phyloP scores from a whole-genome alignment of 148 eudicot genomes.

The Silene latifolia region DNA sequence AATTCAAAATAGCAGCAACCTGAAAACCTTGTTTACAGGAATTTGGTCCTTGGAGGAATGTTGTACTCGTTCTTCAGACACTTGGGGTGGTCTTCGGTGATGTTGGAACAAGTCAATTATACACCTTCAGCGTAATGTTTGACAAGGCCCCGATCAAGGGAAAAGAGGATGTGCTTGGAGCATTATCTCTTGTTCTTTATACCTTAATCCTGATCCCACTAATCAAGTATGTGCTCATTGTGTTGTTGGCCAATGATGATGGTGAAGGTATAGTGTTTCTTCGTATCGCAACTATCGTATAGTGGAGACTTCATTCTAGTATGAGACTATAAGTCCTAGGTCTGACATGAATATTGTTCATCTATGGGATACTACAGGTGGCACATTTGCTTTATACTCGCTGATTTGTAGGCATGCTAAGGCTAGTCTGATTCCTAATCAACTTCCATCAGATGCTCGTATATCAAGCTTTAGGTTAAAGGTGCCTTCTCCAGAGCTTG shows the following conservation, averaged over 20 bases:
- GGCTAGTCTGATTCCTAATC: conserved; percentile 93
- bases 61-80: conserved; percentile 67
- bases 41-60: conserved; percentile 56
- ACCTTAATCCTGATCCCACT: conserved; percentile 79
- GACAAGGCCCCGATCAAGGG: conserved; percentile 84
- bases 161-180: conserved; percentile 90
- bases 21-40: conserved; percentile 57
- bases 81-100: conserved; percentile 97
- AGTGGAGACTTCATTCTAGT: conserved; percentile 1
- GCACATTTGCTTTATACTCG: conserved; percentile 96
- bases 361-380: conserved; percentile 57
- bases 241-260: conserved; percentile 96
- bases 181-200: conserved; percentile 85
- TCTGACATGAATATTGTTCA: conserved; percentile 10
- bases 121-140: conserved; percentile 96
- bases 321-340: conserved; percentile 10
- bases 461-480: conserved; percentile 95
- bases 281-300: conserved; percentile 7
- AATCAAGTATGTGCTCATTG: conserved; percentile 75
- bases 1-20: conserved; percentile 3
- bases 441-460: conserved; percentile 89
- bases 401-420: conserved; percentile 95
- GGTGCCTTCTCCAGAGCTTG: conserved; percentile 96
- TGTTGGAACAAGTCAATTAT: conserved; percentile 94
- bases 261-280: conserved; percentile 70